phyloP scores from a whole-genome alignment of 352 stramenopile species.

The Phytophthora pistaciae region DNA sequence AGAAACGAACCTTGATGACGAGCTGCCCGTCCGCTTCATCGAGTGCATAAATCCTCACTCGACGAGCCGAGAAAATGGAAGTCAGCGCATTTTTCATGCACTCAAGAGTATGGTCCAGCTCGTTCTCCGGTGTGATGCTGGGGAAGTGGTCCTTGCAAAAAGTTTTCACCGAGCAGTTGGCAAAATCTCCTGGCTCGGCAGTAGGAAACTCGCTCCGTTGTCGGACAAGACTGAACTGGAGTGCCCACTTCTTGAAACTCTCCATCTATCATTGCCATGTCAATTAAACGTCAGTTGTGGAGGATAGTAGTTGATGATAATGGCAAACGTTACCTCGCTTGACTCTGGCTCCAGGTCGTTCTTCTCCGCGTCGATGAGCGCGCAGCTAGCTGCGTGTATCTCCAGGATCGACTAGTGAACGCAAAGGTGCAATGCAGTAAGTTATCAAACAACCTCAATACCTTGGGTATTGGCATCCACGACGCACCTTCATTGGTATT shows the following conservation, averaged over 20 bases:
- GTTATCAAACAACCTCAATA: not conserved
- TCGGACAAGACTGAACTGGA: constrained; percentile 65
- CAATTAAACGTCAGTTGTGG: not conserved
- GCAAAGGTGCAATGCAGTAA: not conserved
- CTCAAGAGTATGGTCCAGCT: constrained; percentile 82
- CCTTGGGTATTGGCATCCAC: not conserved
- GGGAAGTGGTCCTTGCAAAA: constrained; percentile 85
- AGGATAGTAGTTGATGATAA: not conserved
- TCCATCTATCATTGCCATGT: constrained; percentile 47
- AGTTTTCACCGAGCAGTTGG: constrained; percentile 68
- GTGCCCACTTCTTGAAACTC: constrained; percentile 80
- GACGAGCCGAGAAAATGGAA: constrained; percentile 61
- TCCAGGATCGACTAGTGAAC: constrained; percentile 38
- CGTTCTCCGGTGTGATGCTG: constrained; percentile 79
- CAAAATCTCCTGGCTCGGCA: constrained; percentile 48
- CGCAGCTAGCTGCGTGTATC: constrained; percentile 34
- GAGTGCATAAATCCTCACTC: constrained; percentile 71
- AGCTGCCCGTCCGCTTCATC: constrained; percentile 50
- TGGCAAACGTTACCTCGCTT: constrained; percentile 43
- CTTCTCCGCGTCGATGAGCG: constrained; percentile 55
- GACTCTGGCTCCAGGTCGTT: constrained; percentile 41
- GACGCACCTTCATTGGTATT: constrained; percentile 54
- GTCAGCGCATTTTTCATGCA: constrained; percentile 68
- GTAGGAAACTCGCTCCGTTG: constrained; percentile 50
- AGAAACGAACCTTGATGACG: constrained; percentile 69